Conservation (phyloP, 768 basidiomycete genomes). For the Agrocybe praecox region DNA sequence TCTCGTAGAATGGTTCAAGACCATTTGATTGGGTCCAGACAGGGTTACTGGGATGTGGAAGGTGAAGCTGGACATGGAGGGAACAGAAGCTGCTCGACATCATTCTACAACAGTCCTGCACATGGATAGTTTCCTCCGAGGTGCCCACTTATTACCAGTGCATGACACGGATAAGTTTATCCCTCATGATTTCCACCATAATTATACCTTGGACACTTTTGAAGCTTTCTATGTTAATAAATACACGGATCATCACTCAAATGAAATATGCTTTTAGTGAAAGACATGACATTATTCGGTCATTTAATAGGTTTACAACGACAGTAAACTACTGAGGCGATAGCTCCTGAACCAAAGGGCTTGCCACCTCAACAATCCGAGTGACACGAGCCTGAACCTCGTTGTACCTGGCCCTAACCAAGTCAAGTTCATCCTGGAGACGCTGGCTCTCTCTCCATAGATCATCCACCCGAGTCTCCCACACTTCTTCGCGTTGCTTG, state of each 20-base stretch:
- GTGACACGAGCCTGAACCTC: no score
- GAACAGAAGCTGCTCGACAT: no score
- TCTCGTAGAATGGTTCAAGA: background rate
- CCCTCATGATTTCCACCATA: background rate
- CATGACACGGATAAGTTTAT: background rate
- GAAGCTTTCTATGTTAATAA: conserved; percentile 5
- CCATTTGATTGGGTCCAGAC: background rate
- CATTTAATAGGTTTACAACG: no score
- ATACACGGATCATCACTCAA: conserved; percentile 6
- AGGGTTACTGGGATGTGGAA: background rate
- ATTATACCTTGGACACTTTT: conserved; percentile 6
- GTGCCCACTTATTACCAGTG: conserved; percentile 3
- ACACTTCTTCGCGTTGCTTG: no score
- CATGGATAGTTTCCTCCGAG: conserved; percentile 2
- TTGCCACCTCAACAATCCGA: no score
- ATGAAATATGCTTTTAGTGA: conserved; percentile 6
- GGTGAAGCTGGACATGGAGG: background rate
- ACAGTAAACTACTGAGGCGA: no score
- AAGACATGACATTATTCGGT: background rate
- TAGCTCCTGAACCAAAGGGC: no score
- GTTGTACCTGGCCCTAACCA: no score
- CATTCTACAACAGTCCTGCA: no score
- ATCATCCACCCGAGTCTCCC: no score
- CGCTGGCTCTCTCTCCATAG: no score
- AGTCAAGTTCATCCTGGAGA: no score